Evolutionary conservation across 495 filamentous ascomycete genomes (phyloP), one percentile per base, ranked within the genome.

Genomic region (Penicillium turbatum): DNA sequence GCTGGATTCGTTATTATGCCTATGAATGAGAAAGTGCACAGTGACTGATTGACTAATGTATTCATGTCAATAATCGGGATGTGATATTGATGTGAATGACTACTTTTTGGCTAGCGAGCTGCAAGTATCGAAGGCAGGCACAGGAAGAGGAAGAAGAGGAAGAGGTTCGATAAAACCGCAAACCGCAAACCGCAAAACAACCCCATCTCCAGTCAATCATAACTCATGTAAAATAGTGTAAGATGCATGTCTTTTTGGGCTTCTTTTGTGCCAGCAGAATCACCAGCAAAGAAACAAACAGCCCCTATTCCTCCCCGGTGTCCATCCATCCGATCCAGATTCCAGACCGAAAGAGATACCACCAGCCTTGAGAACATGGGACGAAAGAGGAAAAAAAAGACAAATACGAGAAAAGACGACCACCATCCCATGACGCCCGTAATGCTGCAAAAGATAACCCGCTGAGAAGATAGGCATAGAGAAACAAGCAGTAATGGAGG

Each of bases 191-290:
- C n/a, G 15, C 42, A 45, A 21, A 19, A 9, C 26, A 42, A 9
- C 38, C 12, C 29, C 17, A 5, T 17, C 6, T 19, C 29, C 29
- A 10, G 12, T 5, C 48, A 41, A 43, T 43, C 49, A 26, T 51
- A 41, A 43, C 11, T 43, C 38, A 43, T 51, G 38, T 51, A 51
- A 12, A 31, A 51, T 38, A 32, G 41, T 53, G 51, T 53, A 53
- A 45, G 12, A 46, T 53, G 41, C 46, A 53, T 53, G 32, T 46
- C 51, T 53, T 53, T 53, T 35, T 21, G 17, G 30, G 49, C 39
- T 34, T 51, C 38, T 15, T 51, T 51, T 51, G 49, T 43, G 43
- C 30, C 37, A 51, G 38, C 46, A 48, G 29, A 48, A 27, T 27
- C 13, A 29, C 31, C 34, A 51, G 48, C 13, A 32, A 24, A 42